Percentiles rank a stretch among this genome's conserved stretches.
Evolutionary conservation across 495 filamentous ascomycete species (phyloP).

Genomic region (Penicillium desertorum): DNA sequence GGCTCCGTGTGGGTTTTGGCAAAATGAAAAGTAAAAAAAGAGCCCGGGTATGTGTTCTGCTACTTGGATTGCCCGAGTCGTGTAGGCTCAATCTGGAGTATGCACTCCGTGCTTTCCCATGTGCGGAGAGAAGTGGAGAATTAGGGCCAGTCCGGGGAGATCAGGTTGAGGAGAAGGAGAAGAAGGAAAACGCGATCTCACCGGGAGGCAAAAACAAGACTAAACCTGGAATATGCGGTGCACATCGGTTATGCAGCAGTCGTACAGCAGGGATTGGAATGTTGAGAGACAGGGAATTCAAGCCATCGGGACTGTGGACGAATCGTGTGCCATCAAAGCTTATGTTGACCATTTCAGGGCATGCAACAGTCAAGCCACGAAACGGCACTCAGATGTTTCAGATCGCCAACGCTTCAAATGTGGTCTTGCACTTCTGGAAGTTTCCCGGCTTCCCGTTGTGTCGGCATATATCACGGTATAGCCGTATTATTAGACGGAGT

Average conservation of each 20-base stretch:
- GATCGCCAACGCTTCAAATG: not conserved
- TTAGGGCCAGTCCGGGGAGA: conserved; percentile 4
- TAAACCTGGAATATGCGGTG: not conserved
- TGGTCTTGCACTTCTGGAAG: conserved; percentile 16
- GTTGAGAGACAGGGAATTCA: not conserved
- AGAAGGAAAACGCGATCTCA: conserved; percentile 12
- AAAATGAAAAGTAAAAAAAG: not conserved
- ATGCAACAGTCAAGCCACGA: not conserved
- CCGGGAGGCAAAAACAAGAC: conserved; percentile 9
- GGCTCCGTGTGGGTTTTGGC: not conserved
- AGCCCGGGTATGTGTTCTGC: not conserved
- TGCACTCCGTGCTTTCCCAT: conserved; percentile 1
- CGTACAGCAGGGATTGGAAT: conserved; percentile 6
- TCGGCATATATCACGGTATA: conserved; percentile 6
- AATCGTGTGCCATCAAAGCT: conserved; percentile 2
- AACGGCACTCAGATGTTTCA: not conserved
- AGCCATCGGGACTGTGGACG: not conserved
- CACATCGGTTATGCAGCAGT: no score
- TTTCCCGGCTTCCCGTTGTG: conserved; percentile 27
- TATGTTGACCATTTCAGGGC: conserved; percentile 1
- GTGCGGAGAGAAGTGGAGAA: conserved; percentile 3
- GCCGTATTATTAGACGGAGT: not conserved
- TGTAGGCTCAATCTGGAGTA: not conserved
- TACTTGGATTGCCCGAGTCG: not conserved
- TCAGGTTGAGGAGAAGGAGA: conserved; percentile 2